Base-by-base conservation (phyloP, 176 grass and related monocot species). In the Metroxylon sagu region DNA sequence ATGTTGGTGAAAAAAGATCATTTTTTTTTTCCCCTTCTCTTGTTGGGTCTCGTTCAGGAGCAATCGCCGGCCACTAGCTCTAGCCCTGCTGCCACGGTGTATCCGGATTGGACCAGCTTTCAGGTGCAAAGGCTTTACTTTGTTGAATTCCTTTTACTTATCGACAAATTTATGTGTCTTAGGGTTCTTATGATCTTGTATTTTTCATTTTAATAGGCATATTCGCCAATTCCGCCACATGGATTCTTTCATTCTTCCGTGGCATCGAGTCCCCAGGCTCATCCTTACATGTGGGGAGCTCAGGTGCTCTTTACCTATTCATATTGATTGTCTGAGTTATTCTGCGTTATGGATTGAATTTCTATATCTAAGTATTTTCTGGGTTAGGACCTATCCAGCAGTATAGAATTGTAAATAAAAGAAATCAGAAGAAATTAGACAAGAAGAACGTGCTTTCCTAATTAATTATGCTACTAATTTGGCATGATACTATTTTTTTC, bases 261-360 rank as follows among this genome's bases (percentile, higher is more conserved):
- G 64, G 78, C 62, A 23, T 89, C 93, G 48, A 88, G 64, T 57
- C 84, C 93, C 74, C 88, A 98, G 61, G 76, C 79, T 26, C 88
- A 98, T 83, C 84, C 88, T 25, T 98, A 89, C 67, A 92, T 98
- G 93, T 98, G 93, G 93, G 93, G 88, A 69, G 73, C 81, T 79
- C 93, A 88, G 76, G 93, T 92, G 63, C 48, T 26, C 31, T 19
- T 59, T 81, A 55, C 31, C 57, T n/a, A 60, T 49, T 39, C 54
- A 1, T 8, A 30, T 57, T 67, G 18, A 64, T 62, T 62, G 19
- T 55, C 54, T 58, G 19, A 10, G 25, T 68, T 31, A 16, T 39
- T 56, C 15, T 50, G 2, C 35, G 8, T 43, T 43, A 10, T 14
- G 35, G 35, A 43, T 43, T 43, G 35, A 10, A 43, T 19, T 56